Conservation (phyloP, 1,284 basidiomycete genomes). For the Puccinia novopanici region DNA sequence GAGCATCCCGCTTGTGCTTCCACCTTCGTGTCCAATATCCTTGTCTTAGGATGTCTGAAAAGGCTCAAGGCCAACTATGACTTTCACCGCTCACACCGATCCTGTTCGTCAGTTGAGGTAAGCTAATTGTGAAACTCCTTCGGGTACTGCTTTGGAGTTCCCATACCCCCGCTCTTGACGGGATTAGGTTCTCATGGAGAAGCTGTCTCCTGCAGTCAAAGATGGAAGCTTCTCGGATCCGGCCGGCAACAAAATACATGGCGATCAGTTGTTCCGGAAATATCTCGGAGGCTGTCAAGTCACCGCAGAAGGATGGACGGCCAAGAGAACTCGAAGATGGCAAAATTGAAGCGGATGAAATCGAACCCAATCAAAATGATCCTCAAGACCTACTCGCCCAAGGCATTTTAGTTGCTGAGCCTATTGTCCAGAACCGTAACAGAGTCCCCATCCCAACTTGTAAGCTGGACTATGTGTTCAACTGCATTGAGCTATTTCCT, state of each 20-base stretch:
- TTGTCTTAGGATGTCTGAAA: constrained; percentile 28
- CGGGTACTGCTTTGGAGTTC: not conserved
- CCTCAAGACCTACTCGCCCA: not conserved
- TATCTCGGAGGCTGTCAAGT: constrained; percentile 64
- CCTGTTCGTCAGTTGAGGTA: constrained; percentile 40
- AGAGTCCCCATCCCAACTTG: not conserved
- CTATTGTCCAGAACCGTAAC: not conserved
- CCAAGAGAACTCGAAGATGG: constrained; percentile 17
- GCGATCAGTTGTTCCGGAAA: constrained; percentile 83
- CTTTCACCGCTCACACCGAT: constrained; percentile 36
- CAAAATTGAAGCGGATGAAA: not conserved
- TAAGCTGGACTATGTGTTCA: not conserved
- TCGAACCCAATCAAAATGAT: not conserved
- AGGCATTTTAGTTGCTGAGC: constrained; percentile 4
- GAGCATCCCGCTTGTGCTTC: not conserved
- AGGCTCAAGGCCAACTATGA: constrained; percentile 22
- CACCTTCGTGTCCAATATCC: not conserved
- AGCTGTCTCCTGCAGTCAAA: constrained; percentile 78
- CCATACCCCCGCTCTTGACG: not conserved
- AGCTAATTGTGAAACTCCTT: constrained; percentile 5
- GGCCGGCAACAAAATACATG: constrained; percentile 79
- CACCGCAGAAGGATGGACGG: not conserved
- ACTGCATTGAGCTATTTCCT: not conserved
- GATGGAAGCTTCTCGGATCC: constrained; percentile 77
- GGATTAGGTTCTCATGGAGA: constrained; percentile 68